Conservation (phyloP, 768 basidiomycete genomes). For the Amanita jacksonii region DNA sequence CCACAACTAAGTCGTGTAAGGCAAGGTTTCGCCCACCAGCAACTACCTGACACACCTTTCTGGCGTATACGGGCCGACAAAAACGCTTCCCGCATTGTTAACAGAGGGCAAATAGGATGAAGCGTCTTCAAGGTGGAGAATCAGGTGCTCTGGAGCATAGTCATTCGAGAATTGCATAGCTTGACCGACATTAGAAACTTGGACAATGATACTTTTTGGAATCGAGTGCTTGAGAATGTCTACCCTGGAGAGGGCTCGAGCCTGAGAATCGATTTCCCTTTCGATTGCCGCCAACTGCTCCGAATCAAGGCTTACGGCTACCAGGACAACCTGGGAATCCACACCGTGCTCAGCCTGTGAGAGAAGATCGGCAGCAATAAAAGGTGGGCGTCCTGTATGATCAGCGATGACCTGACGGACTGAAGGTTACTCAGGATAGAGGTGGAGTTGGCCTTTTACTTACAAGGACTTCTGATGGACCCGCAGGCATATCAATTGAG, state of each 20-base stretch:
- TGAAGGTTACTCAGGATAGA: conserved; percentile 1
- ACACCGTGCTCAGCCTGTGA: conserved; percentile 98
- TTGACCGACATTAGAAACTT: conserved; percentile 52
- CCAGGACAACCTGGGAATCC: conserved; percentile 95
- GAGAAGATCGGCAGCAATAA: conserved; percentile 93
- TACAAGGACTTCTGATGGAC: conserved; percentile 95
- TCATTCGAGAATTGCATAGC: conserved; percentile 90
- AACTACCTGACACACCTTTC: conserved; percentile 58
- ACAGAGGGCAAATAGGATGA: conserved; percentile 52
- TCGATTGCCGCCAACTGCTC: conserved; percentile 68
- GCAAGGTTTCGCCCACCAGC: not conserved
- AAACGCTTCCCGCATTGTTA: conserved; percentile 93
- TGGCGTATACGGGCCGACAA: conserved; percentile 90
- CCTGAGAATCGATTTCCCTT: conserved; percentile 78
- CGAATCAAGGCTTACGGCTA: conserved; percentile 61
- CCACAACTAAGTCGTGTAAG: conserved; percentile 57
- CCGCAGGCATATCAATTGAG: conserved; percentile 98
- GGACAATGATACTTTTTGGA: conserved; percentile 84
- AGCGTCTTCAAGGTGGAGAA: conserved; percentile 78
- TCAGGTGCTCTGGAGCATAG: conserved; percentile 97
- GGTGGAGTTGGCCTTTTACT: conserved; percentile 21
- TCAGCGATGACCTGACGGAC: conserved; percentile 85
- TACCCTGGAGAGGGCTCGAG: conserved; percentile 75
- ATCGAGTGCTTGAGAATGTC: conserved; percentile 88
- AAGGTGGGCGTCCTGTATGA: conserved; percentile 72